Percentiles rank a stretch among this genome's conserved stretches.
These are phyloP conservation scores for Solanum chacoense DNA, from an alignment of 305 asterid genomes.

Conservation along the genomic window DNA sequence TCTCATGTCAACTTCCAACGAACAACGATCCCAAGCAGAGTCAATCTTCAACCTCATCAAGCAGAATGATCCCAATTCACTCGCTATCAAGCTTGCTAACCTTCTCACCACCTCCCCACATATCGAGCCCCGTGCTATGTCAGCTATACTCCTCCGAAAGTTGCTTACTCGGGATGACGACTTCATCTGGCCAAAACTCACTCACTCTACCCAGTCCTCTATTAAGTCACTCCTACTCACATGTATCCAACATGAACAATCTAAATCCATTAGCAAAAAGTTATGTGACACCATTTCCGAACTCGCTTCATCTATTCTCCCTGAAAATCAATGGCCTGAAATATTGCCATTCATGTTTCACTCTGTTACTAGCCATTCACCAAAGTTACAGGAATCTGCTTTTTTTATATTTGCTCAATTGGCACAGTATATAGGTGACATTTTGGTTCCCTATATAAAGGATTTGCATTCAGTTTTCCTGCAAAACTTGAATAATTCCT, in stretches of 20 bases:
- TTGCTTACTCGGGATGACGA: conserved; percentile 10
- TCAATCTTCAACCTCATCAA: conserved; percentile 14
- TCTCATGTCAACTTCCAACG: conserved; percentile 17
- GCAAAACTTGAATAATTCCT: conserved; percentile 7
- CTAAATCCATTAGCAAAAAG: conserved; percentile 9
- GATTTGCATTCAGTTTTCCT: conserved; percentile 13
- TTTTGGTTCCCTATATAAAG: conserved; percentile 3
- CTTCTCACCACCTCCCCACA: conserved; percentile 6
- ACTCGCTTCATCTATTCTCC: conserved; percentile 12
- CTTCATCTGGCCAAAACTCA: conserved; percentile 7
- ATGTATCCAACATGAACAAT: conserved; percentile 11
- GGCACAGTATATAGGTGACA: conserved; percentile 15
- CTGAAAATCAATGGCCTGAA: conserved; percentile 12
- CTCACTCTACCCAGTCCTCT: conserved; percentile 6
- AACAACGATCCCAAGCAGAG: conserved; percentile 19
- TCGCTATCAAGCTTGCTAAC: conserved; percentile 7
- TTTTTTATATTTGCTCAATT: conserved; percentile 11
- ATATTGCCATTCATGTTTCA: conserved; percentile 14
- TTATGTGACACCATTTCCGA: conserved; percentile 14
- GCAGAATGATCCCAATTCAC: conserved; percentile 12
- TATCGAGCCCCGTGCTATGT: conserved; percentile 16
- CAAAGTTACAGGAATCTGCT: conserved; percentile 16
- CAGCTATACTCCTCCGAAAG: conserved; percentile 13
- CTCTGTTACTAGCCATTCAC: conserved; percentile 4
- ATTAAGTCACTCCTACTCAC: conserved; percentile 7